Base-by-base conservation (phyloP, 2,329 filamentous ascomycete genomes). In the Microdochium nivale region DNA sequence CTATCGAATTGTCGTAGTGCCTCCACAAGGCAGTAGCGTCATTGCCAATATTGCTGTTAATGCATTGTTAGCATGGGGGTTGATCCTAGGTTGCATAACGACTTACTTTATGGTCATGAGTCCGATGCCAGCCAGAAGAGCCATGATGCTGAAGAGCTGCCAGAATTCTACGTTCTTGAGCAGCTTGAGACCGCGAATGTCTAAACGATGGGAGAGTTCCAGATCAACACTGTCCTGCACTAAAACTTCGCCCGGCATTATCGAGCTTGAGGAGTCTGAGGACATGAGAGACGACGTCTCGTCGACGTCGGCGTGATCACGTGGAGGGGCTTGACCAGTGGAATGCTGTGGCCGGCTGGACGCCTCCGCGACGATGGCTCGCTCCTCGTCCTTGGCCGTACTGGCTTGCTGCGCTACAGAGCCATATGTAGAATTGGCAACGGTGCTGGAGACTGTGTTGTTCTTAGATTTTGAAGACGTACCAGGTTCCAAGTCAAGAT, bases 91-190 rank as follows among this genome's bases (percentile, higher is more conserved):
- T 21, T 23, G 24, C 8, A n/a, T 13, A 21, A 30, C 24, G 16
- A 74, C 87, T 69, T 77, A 95, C 90, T 99, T 99, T 71, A 99
- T 99, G 0, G 92, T 97, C 94, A 99, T 99, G 58, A 99, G 73
- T 11, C 94, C 94, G 60, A 96, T 87, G 50, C 94, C 94, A 4
- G 90, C 90, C 55, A 97, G 75, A n/a, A 96, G 80, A 37, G 86
- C 90, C 79, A 99, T 88, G 58, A 96, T 83, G 52, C 80, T 69
- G 67, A 95, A 97, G 25, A 95, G 72, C 62, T 95, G 87, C 90
- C 91, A 97, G 68, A 97, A 99, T 58, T 95, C 87, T 48, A 84
- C 62, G 54, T 79, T 83, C 50, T 74, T 75, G 30, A 96, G 71
- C 64, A 99, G 77, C 16, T 79, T 78, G 63, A 90, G 74, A 57